Base-by-base conservation (phyloP, 1,139 yeast genomes). In the Debaryomycetaceae sp. region DNA sequence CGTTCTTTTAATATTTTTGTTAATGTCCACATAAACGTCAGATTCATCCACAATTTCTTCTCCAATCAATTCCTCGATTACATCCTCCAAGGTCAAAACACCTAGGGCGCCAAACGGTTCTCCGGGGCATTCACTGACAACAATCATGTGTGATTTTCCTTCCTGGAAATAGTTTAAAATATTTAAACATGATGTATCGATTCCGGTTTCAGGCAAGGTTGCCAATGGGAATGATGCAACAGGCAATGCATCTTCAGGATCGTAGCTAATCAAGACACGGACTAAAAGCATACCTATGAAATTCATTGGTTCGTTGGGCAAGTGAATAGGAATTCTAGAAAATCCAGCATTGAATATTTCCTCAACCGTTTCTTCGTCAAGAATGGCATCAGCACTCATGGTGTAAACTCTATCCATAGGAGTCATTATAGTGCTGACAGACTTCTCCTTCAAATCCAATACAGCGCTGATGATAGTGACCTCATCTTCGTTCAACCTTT, bases 31-130 rank as follows among this genome's bases (percentile, higher is more conserved):
- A 60, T 87, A 91, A 24, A 91, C 98, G 62, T 93, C 99, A n/a
- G 91, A 83, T 65, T 93, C 99, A 62, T 93, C 99, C 42, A 93
- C 91, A 58, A 93, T 93, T 63, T 93, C 99, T 65, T 93, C 98
- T 45, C 99, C 99, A 66, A 93, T 93, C 55, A 93, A 76, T 65
- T 93, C 99, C 65, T 93, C 99, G 59, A 93, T 93, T 13, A 93
- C 98, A 63, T 93, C 99, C 65, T 93, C 99, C 49, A 93, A 73
- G 1, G 99, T 93, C 41, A 93, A 72, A 6, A 93, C 96, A 50
- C 99, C 99, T 35, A 86, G 63, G 0, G 97, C 95, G 23, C 98
- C 98, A 33, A 75, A 67, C 4, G 95, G 83, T 51, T 81, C 90
- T 42, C 99, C 99, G 0, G 98, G 98, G 41, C 75, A 72, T 49